phyloP scores from a whole-genome alignment of 139 green algal species.

The Coelastrella sp. region DNA sequence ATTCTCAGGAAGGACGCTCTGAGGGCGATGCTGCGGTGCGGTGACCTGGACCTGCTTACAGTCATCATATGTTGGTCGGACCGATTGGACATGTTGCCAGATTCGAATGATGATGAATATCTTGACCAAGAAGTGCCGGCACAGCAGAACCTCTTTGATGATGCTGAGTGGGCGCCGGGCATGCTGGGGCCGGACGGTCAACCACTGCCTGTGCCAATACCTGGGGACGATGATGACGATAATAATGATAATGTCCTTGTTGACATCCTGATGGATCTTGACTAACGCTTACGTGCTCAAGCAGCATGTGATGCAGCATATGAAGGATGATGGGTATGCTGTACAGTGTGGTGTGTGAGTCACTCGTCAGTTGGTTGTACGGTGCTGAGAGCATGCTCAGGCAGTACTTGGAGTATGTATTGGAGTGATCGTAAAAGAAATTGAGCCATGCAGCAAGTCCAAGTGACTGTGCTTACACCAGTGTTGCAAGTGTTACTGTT shows the following conservation, averaged over 20 bases:
- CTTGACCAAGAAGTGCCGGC: neutral
- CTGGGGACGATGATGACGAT: neutral
- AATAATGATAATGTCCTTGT: neutral
- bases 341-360: too few species aligned
- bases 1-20: neutral
- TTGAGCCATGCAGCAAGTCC: too few species aligned
- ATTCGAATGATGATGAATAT: neutral
- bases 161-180: neutral
- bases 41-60: neutral
- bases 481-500: too few species aligned
- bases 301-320: too few species aligned
- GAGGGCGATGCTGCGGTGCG: neutral
- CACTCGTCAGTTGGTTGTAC: too few species aligned
- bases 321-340: too few species aligned
- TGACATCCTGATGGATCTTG: too few species aligned
- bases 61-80: neutral
- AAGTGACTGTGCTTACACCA: too few species aligned
- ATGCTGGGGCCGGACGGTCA: neutral
- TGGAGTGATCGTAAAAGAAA: too few species aligned
- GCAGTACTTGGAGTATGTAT: too few species aligned
- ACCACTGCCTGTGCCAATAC: neutral
- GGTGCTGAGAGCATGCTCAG: too few species aligned
- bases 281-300: too few species aligned
- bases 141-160: neutral
- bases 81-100: neutral